A percentile compares a stretch with the other conserved stretches of the same genome.
Conservation (phyloP, 2,329 filamentous ascomycete species). For the Colletotrichum sp. region DNA sequence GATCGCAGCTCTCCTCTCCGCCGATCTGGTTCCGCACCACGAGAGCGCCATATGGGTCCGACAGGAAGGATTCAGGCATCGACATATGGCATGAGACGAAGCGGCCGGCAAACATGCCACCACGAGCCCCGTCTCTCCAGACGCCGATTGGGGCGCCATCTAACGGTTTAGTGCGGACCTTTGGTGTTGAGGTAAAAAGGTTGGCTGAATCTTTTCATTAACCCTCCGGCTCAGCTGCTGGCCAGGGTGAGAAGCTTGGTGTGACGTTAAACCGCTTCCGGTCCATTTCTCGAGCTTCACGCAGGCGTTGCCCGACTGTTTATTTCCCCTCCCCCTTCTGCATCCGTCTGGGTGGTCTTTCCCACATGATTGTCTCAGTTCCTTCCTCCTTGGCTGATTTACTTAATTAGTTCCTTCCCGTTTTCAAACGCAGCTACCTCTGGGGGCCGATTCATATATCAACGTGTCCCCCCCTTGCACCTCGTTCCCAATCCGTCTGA, state of each 20-base stretch:
- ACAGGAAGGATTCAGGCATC: neutral
- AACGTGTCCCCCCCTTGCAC: neutral
- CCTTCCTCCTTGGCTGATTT: neutral
- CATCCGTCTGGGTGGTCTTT: neutral
- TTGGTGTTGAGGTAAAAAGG: neutral
- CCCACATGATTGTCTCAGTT: neutral
- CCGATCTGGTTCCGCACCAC: neutral
- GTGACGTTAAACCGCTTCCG: conserved; percentile 9
- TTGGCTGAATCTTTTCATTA: neutral
- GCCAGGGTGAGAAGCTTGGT: neutral
- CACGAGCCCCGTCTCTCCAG: neutral
- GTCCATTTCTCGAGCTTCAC: neutral
- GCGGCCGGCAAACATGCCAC: neutral
- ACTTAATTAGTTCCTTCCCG: neutral
- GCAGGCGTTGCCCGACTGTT: neutral
- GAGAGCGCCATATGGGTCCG: neutral
- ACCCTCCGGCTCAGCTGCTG: neutral
- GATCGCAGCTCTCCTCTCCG: neutral
- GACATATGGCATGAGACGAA: neutral
- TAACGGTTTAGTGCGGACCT: neutral
- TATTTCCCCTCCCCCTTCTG: neutral
- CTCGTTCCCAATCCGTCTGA: neutral
- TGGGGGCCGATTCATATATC: neutral
- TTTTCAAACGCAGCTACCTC: neutral
- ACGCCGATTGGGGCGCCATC: neutral